Percentiles rank a stretch among this genome's conserved stretches.
These are phyloP conservation scores for Grigorovia yakushimaensis DNA, from an alignment of 805 yeast species.

Conservation along the genomic window DNA sequence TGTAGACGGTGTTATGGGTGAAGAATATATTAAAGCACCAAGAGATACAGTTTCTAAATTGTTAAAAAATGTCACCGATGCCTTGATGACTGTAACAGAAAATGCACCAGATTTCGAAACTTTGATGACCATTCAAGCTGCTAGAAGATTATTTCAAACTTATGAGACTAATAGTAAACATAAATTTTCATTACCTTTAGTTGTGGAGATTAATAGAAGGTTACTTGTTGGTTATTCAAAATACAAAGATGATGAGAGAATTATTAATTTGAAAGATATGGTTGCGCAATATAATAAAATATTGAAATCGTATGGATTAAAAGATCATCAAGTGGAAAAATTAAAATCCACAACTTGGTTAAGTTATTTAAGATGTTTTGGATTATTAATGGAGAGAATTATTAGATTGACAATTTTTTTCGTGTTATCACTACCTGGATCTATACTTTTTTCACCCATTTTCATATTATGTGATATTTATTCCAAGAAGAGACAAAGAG, in stretches of 20 bases:
- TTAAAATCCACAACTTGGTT: constrained; percentile 27
- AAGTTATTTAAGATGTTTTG: constrained; percentile 38
- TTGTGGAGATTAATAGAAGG: constrained; percentile 82
- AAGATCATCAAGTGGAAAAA: constrained; percentile 62
- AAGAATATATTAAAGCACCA: constrained; percentile 53
- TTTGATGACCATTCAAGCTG: constrained; percentile 88
- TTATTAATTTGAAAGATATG: constrained; percentile 48
- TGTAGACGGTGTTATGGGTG: constrained; percentile 51
- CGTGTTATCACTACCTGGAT: constrained; percentile 72
- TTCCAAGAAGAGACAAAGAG: constrained; percentile 59
- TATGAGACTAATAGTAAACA: background rate
- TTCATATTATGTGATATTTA: constrained; percentile 63
- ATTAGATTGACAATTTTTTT: constrained; percentile 43
- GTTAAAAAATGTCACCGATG: constrained; percentile 61
- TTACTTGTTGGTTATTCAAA: constrained; percentile 74
- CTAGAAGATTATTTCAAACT: constrained; percentile 59
- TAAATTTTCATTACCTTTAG: constrained; percentile 54
- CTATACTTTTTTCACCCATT: constrained; percentile 74
- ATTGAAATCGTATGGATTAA: constrained; percentile 53
- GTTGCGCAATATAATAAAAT: constrained; percentile 61
- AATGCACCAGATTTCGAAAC: constrained; percentile 91
- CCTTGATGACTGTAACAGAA: constrained; percentile 81
- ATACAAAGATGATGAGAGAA: constrained; percentile 62
- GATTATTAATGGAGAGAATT: constrained; percentile 44
- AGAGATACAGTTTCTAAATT: constrained; percentile 65